phyloP scores from a whole-genome alignment of 352 stramenopile genomes.

The Pythium vanterpoolii region DNA sequence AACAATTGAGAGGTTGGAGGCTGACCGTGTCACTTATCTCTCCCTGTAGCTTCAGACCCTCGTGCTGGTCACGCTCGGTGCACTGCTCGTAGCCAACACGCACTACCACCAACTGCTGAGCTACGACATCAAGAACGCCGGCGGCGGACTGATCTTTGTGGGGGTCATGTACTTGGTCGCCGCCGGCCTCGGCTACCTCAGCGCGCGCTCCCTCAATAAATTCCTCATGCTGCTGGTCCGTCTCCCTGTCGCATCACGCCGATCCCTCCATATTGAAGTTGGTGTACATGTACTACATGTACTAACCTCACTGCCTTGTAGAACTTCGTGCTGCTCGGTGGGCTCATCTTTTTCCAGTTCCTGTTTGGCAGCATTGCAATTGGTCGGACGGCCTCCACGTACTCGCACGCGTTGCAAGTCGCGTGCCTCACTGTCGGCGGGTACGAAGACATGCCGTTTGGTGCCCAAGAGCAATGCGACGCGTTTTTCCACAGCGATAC shows the following conservation, averaged over 20 bases:
- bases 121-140: slow-evolving; percentile 45
- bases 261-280: too few species aligned
- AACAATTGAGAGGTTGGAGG: too few species aligned
- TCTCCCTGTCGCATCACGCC: neutral
- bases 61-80: slow-evolving; percentile 46
- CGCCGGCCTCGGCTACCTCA: slow-evolving; percentile 45
- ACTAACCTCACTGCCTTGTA: slow-evolving; percentile 10
- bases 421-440: slow-evolving; percentile 58
- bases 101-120: slow-evolving; percentile 67
- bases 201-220: slow-evolving; percentile 68
- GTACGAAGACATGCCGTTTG: slow-evolving; percentile 38
- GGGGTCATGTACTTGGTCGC: slow-evolving; percentile 49
- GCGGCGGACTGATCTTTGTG: slow-evolving; percentile 67
- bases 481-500: slow-evolving; percentile 52
- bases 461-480: slow-evolving; percentile 38
- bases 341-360: slow-evolving; percentile 58
- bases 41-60: slow-evolving; percentile 45
- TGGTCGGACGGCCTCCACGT: slow-evolving; percentile 25
- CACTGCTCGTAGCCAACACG: slow-evolving; percentile 40
- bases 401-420: slow-evolving; percentile 37
- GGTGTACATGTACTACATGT: too few species aligned
- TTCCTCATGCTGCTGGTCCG: slow-evolving; percentile 59
- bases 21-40: neutral
- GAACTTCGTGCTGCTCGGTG: slow-evolving; percentile 40
- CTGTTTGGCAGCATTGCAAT: slow-evolving; percentile 58